A percentile compares a stretch with the other conserved stretches of the same genome.
Conservation (phyloP, 2,329 filamentous ascomycete genomes). For the Chaetoscypha palmicola region DNA sequence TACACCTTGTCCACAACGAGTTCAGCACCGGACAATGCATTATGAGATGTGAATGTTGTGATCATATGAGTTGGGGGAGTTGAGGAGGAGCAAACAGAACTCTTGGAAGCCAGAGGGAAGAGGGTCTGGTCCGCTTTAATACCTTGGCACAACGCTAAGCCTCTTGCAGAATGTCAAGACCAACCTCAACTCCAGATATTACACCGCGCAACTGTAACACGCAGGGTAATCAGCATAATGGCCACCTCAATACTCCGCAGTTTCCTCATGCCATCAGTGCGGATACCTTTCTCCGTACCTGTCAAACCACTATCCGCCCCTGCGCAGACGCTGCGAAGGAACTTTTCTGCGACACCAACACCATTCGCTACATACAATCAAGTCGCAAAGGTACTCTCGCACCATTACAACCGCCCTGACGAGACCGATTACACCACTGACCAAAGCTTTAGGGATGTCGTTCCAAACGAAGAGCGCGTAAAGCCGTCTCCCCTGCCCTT, state of each 20-base stretch:
- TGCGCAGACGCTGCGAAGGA: slow-evolving; percentile 12
- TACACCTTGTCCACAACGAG: too few species aligned
- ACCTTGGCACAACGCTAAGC: too few species aligned
- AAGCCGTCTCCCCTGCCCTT: slow-evolving; percentile 82
- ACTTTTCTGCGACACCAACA: slow-evolving; percentile 28
- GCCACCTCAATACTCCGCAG: slow-evolving; percentile 17
- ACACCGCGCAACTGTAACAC: too few species aligned
- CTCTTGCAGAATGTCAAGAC: too few species aligned
- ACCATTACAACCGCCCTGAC: background rate
- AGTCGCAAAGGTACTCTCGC: slow-evolving; percentile 23
- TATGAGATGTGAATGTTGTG: too few species aligned
- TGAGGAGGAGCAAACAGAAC: too few species aligned
- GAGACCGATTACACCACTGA: too few species aligned
- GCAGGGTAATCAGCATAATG: slow-evolving; percentile 16
- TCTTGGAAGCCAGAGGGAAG: too few species aligned
- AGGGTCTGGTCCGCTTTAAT: too few species aligned
- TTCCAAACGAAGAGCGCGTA: slow-evolving; percentile 70
- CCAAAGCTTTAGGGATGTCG: slow-evolving; percentile 54
- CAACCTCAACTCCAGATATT: too few species aligned
- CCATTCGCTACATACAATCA: slow-evolving; percentile 28
- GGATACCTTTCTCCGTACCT: slow-evolving; percentile 9
- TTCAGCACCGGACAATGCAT: too few species aligned
- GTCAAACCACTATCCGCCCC: background rate
- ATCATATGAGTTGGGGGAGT: too few species aligned
- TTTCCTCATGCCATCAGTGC: slow-evolving; percentile 19